These are phyloP conservation scores for Clarireedia monteithiana DNA, from an alignment of 2,329 filamentous ascomycete genomes.

Conservation along the genomic window DNA sequence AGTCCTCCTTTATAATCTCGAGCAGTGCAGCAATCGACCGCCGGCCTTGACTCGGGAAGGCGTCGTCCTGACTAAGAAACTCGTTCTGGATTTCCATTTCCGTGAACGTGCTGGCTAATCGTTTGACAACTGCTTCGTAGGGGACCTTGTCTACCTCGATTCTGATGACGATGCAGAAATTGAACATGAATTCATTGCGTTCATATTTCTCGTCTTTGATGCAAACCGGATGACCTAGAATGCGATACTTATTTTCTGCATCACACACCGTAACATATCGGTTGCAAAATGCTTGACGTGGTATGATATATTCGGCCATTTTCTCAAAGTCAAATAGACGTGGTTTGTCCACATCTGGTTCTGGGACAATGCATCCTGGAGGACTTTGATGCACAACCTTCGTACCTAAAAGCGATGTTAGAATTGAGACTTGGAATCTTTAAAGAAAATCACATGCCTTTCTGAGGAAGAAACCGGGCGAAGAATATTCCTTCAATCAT, in stretches of 20 bases:
- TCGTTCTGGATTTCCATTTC: slow-evolving; percentile 87
- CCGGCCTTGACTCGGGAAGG: slow-evolving; percentile 38
- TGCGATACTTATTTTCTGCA: slow-evolving; percentile 59
- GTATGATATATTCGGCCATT: slow-evolving; percentile 88
- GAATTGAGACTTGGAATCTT: neutral
- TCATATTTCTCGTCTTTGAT: slow-evolving; percentile 76
- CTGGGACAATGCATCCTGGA: slow-evolving; percentile 51
- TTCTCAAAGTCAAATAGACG: slow-evolving; percentile 80
- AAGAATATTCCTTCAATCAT: slow-evolving; percentile 69
- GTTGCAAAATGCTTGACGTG: slow-evolving; percentile 90
- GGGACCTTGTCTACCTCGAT: slow-evolving; percentile 63
- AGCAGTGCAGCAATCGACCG: slow-evolving; percentile 76
- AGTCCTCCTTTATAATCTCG: slow-evolving; percentile 72
- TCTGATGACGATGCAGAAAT: slow-evolving; percentile 80
- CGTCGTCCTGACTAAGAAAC: slow-evolving; percentile 56
- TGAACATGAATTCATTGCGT: slow-evolving; percentile 97
- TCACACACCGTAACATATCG: slow-evolving; percentile 77
- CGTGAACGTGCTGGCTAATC: slow-evolving; percentile 77
- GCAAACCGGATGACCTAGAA: slow-evolving; percentile 84
- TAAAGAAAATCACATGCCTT: slow-evolving; percentile 37
- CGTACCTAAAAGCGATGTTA: slow-evolving; percentile 38
- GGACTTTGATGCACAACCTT: slow-evolving; percentile 57
- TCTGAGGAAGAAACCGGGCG: slow-evolving; percentile 58
- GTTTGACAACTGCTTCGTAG: slow-evolving; percentile 78
- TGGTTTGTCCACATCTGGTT: slow-evolving; percentile 39